Conservation (phyloP, 176 grass and related monocot genomes). For the Cenchrus americanus region DNA sequence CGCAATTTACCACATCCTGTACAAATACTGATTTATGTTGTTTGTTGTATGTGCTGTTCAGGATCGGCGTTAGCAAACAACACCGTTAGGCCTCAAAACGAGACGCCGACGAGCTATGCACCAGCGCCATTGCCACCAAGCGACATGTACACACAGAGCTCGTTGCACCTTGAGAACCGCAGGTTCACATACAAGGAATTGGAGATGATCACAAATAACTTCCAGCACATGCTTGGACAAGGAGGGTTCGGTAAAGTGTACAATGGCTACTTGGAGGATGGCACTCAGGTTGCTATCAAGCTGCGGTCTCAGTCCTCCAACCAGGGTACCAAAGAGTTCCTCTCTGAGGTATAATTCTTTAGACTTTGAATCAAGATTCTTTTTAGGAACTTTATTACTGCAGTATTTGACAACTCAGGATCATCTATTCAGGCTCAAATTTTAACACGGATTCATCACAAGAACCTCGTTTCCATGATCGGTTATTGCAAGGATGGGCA, state of each 20-base stretch:
- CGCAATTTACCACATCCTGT: background rate
- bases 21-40: background rate
- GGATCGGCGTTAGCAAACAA: background rate
- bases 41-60: background rate
- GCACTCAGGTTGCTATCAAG: conserved; percentile 60
- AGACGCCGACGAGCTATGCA: background rate
- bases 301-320: conserved; percentile 42
- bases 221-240: conserved; percentile 39
- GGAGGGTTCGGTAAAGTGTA: conserved; percentile 65
- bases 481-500: conserved; percentile 69
- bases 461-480: conserved; percentile 56
- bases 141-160: background rate
- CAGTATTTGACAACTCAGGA: background rate
- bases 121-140: background rate
- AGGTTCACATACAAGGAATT: conserved; percentile 54
- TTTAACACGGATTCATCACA: conserved; percentile 67
- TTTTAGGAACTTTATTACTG: background rate
- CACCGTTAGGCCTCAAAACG: conserved; percentile 16
- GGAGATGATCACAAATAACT: conserved; percentile 53
- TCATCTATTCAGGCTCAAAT: conserved; percentile 48
- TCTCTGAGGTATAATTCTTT: conserved; percentile 48
- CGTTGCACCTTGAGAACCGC: conserved; percentile 45
- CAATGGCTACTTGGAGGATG: conserved; percentile 46
- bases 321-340: conserved; percentile 55
- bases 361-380: background rate